Evolutionary conservation across 345 rosid species (phyloP).

Genomic region (Rhodomyrtus tomentosa): DNA sequence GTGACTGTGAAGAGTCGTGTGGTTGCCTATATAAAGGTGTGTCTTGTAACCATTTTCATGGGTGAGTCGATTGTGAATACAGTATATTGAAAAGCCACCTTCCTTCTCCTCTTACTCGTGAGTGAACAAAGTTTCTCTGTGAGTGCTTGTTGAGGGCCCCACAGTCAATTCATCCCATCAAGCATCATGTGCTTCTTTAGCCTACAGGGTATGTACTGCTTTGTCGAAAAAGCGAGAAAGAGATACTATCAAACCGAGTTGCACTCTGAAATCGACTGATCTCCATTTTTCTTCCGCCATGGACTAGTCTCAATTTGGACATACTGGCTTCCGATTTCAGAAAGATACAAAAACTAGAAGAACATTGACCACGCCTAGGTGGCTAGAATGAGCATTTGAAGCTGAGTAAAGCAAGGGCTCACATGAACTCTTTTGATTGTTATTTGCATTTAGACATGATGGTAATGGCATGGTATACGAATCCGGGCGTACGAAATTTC

Average conservation of each 20-base stretch:
- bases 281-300: background rate
- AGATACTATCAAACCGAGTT: background rate
- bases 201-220: background rate
- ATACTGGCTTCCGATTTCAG: background rate
- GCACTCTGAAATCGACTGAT: background rate
- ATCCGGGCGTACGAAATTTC: background rate
- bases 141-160: too few relatives aligned
- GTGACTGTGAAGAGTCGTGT: too few relatives aligned
- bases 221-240: background rate
- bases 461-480: background rate
- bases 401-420: background rate
- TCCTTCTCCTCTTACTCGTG: too few relatives aligned
- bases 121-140: too few relatives aligned
- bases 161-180: too few relatives aligned
- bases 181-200: background rate
- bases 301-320: background rate
- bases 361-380: background rate
- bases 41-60: too few relatives aligned
- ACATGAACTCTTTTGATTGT: background rate
- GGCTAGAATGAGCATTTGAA: background rate
- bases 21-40: too few relatives aligned
- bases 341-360: background rate
- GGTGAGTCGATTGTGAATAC: too few relatives aligned
- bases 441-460: background rate
- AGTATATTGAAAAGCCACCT: too few relatives aligned